Conservation (phyloP, 129 eudicot genomes). For the Smallanthus sonchifolius region DNA sequence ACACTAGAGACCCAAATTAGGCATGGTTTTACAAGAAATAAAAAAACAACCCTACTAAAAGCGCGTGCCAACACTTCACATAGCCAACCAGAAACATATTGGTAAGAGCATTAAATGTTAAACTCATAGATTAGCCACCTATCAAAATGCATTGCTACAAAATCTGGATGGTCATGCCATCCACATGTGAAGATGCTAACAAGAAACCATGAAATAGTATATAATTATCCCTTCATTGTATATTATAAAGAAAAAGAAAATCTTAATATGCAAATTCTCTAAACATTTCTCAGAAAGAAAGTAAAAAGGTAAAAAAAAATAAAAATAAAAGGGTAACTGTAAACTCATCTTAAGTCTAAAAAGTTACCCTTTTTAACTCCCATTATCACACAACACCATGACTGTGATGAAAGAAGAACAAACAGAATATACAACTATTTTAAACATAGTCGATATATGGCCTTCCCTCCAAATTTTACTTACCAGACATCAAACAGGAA, state of each 20-base stretch:
- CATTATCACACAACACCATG: constrained; percentile 37
- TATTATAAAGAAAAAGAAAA: constrained; percentile 25
- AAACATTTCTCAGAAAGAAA: constrained; percentile 22
- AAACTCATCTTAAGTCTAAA: constrained; percentile 28
- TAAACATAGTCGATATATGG: constrained; percentile 25
- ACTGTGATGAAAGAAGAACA: constrained; percentile 27
- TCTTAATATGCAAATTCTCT: constrained; percentile 22
- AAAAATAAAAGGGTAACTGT: constrained; percentile 12
- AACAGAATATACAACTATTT: constrained; percentile 47
- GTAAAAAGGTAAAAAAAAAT: constrained; percentile 5
- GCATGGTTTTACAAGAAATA: no score
- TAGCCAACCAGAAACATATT: no score
- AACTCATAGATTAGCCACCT: no score
- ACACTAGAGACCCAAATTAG: no score
- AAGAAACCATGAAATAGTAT: constrained; percentile 19
- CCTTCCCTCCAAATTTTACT: constrained; percentile 18
- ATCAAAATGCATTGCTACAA: no score
- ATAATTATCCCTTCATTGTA: constrained; percentile 27
- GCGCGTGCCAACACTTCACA: no score
- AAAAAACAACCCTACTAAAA: no score
- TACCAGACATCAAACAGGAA: constrained; percentile 47
- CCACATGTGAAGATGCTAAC: background rate
- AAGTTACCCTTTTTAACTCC: constrained; percentile 27
- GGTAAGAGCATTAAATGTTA: no score
- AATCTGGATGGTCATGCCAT: no score